Evolutionary conservation across 108 stramenopile genomes (phyloP).

Genomic region (Skeletonema potamos): DNA sequence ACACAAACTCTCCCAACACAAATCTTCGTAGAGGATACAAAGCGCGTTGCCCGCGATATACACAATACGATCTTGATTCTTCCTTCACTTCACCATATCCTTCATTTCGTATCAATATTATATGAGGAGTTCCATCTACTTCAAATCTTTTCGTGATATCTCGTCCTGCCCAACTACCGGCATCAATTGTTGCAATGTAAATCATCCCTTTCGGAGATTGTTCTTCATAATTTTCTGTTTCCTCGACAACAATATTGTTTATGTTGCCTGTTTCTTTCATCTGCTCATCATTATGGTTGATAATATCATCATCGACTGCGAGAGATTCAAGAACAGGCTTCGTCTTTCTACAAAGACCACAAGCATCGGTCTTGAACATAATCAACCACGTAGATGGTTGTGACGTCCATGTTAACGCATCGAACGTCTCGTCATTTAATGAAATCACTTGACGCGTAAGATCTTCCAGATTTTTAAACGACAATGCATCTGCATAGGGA

Average conservation of each 20-base stretch:
- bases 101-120: constrained; percentile 32
- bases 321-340: constrained; percentile 22
- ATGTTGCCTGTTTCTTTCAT: not conserved
- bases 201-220: constrained; percentile 22
- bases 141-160: constrained; percentile 39
- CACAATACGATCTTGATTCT: constrained; percentile 31
- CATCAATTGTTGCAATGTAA: constrained; percentile 43
- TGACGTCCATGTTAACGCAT: constrained; percentile 28
- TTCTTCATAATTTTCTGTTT: not conserved
- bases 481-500: not conserved
- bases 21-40: constrained; percentile 25
- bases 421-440: constrained; percentile 41
- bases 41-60: constrained; percentile 35
- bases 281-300: constrained; percentile 6
- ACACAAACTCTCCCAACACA: constrained; percentile 28
- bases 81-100: constrained; percentile 8
- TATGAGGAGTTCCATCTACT: constrained; percentile 40
- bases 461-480: not conserved
- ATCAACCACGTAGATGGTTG: constrained; percentile 42
- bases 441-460: constrained; percentile 18
- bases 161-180: constrained; percentile 22
- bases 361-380: constrained; percentile 44
- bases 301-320: constrained; percentile 12
- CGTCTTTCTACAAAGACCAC: constrained; percentile 41
- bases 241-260: not conserved